phyloP scores from a whole-genome alignment of 345 rosid species.

The Syzygium grande region DNA sequence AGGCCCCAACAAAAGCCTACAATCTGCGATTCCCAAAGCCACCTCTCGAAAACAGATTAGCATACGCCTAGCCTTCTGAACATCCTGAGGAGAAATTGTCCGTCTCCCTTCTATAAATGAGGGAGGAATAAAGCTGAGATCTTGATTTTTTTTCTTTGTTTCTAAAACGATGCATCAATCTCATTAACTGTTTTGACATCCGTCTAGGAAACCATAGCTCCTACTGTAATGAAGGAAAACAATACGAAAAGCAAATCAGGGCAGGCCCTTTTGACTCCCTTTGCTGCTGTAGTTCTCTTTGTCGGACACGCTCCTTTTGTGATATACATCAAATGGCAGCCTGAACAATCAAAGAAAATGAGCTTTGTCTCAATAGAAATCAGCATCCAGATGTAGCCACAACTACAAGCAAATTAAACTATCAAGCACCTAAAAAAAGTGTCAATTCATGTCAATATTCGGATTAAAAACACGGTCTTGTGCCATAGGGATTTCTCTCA shows the following conservation, averaged over 20 bases:
- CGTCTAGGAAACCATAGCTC: background rate
- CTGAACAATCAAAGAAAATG: constrained; percentile 18
- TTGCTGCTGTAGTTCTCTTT: constrained; percentile 42
- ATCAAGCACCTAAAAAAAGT: background rate
- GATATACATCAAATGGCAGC: constrained; percentile 46
- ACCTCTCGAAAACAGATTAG: background rate
- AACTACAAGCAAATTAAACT: background rate
- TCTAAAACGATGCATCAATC: background rate
- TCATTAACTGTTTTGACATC: background rate
- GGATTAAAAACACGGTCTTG: background rate
- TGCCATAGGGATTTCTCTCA: background rate
- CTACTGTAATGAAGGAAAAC: background rate
- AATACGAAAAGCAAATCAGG: constrained; percentile 4
- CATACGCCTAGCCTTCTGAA: background rate
- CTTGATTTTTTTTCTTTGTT: background rate
- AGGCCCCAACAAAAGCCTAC: background rate
- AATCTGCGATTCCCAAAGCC: background rate
- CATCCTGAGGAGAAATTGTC: background rate
- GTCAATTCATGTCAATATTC: background rate
- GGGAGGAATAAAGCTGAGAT: background rate
- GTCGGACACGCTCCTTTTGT: constrained; percentile 42
- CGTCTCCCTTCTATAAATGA: background rate
- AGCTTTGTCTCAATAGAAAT: background rate
- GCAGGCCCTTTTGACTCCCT: constrained; percentile 17
- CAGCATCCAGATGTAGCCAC: background rate